Evolutionary conservation across 2,329 filamentous ascomycete genomes (phyloP), one percentile per base, ranked within the genome.

Genomic region (Zymoseptoria ardabiliae): DNA sequence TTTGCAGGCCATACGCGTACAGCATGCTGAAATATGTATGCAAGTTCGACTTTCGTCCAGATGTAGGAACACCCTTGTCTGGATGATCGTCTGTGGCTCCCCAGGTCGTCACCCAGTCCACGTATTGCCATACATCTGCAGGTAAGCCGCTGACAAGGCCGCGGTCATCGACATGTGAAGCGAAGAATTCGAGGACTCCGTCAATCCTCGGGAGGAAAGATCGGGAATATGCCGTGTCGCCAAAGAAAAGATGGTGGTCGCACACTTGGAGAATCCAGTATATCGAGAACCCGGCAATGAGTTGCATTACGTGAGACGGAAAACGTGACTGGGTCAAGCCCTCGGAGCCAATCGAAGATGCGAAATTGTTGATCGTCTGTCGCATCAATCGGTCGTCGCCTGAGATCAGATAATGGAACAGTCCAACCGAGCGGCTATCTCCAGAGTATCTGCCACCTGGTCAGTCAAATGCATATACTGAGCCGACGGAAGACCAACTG

Each of bases 21-120:
- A 78, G 63, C 66, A 75, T 64, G 54, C 71, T 77, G 61, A 73
- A 74, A 58, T 77, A 78, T 0, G 76, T 76, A 60, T 75, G 73
- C 3, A 70, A 57, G 53, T 76, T 76, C 2, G 73, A 71, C 11
- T 64, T 65, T 8, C 72, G 65, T 3, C 72, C 75, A 0, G 74
- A 72, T 0, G 72, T 73, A 0, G 76, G 76, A 0, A 77, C 74
- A 3, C 76, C 76, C 52, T 74, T 74, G 30, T 74, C 72, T 0
- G 68, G 71, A 58, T 73, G 70, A 4, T 62, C 62, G 10, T 66
- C 65, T 6, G 68, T 69, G 41, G 61, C 61, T n/a, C 56, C 55
- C 61, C 61, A 63, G 30, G 58, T 61, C 10, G 61, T 60, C 3
- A 63, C 61, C 74, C 73, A 76, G 56, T 76, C 74, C 2, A 74